Evolutionary conservation across 768 basidiomycete species (phyloP), one percentile per base, ranked within the genome.

Genomic region (Epithele typhae): DNA sequence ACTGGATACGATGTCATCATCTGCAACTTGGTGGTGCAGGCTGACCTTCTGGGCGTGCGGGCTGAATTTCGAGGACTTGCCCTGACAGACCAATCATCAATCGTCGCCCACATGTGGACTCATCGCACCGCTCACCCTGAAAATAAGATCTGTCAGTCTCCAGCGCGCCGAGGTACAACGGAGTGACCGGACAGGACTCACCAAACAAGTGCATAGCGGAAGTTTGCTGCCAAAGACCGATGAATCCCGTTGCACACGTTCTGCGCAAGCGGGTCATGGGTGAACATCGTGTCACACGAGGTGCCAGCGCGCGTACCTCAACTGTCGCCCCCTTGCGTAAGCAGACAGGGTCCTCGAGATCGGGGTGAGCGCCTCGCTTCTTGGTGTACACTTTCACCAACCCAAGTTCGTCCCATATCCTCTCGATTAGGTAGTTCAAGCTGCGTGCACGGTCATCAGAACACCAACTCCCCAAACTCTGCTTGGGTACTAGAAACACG

Each of bases 21-120:
- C 90, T 55, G 83, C 82, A 15, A 95, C 87, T 49, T 80, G 77
- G 70, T 94, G 93, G 21, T 68, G 68, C 53, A 94, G 68, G 45
- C 92, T 89, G 52, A 95, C 91, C 64, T 96, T 96, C 66, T 96
- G 93, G 2, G 92, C 91, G 58, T 96, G 89, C 4, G 92, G 92
- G 34, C 82, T 73, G 65, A 96, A 96, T 66, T 93, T 94, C 60
- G 90, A 92, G 22, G 92, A 94, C 64, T 90, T 91, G 2, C 93
- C 93, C 92, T 89, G 55, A 15, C 32, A n/a, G n/a, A n/a, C n/a
- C 30, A 32, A 9, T 32, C 30, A 15, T 9, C 30, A 15, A 9
- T 32, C 9, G 30, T 9, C 9, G 9, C 9, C 30, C 30, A 32
- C 15, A 9, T 9, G 9, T 32, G 30, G 30, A 15, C 15, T 32